phyloP scores from a whole-genome alignment of 139 green algal species.

The Picochlorum sp. region DNA sequence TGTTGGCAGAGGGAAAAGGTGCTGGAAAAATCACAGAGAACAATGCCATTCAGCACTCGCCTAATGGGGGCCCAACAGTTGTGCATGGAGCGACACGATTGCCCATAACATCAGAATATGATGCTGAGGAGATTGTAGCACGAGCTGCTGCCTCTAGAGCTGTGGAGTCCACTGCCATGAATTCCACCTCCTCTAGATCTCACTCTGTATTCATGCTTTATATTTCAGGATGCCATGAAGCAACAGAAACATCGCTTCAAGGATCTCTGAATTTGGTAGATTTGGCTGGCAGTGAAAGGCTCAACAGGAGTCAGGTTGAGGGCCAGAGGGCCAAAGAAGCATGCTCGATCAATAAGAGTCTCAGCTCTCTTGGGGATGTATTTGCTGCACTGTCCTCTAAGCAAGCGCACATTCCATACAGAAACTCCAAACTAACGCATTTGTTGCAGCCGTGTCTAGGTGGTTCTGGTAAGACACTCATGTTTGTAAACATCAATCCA shows the following conservation, averaged over 20 bases:
- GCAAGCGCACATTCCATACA: constrained; percentile 70
- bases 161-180: constrained; percentile 88
- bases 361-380: constrained; percentile 78
- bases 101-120: constrained; percentile 40
- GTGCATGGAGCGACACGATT: constrained; percentile 47
- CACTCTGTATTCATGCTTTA: constrained; percentile 95
- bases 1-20: constrained; percentile 54
- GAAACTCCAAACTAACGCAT: constrained; percentile 94
- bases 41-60: constrained; percentile 74
- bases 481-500: constrained; percentile 93
- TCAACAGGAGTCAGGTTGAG: constrained; percentile 64
- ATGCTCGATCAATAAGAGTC: constrained; percentile 89
- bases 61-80: constrained; percentile 58
- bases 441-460: constrained; percentile 55
- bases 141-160: constrained; percentile 53
- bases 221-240: constrained; percentile 73
- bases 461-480: constrained; percentile 80
- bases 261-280: constrained; percentile 88
- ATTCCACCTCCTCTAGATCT: constrained; percentile 71
- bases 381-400: constrained; percentile 70
- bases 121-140: constrained; percentile 53
- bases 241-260: constrained; percentile 47
- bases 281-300: constrained; percentile 80
- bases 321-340: constrained; percentile 79
- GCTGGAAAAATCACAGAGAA: constrained; percentile 43